Percentiles rank a stretch among this genome's conserved stretches.
Conservation (phyloP, 768 basidiomycete species). For the Candolleomyces efflorescens region DNA sequence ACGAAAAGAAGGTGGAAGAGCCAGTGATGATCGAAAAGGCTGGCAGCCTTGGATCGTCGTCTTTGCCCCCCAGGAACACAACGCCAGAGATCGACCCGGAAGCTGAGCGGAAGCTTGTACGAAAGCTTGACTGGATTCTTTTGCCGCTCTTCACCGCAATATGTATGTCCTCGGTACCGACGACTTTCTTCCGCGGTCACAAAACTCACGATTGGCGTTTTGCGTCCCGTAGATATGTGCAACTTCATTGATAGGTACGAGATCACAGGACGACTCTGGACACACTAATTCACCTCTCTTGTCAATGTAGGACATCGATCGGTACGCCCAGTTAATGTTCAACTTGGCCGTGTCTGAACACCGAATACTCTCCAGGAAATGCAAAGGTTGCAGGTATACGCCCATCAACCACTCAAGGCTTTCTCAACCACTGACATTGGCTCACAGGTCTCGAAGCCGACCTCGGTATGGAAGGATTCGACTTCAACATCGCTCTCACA, state of each 20-base stretch:
- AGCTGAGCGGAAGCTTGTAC: constrained; percentile 28
- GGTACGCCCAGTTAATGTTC: constrained; percentile 4
- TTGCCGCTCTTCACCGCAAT: constrained; percentile 36
- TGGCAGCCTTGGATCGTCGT: not conserved
- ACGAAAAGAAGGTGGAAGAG: too few relatives aligned
- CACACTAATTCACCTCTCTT: not conserved
- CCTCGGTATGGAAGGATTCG: constrained; percentile 35
- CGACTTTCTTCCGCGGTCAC: not conserved
- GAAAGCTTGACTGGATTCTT: constrained; percentile 31
- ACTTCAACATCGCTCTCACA: constrained; percentile 38
- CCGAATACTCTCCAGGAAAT: constrained; percentile 10
- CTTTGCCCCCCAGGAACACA: not conserved
- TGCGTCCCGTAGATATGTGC: constrained; percentile 22
- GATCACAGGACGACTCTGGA: not conserved
- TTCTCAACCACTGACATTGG: not conserved
- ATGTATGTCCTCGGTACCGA: constrained; percentile 18
- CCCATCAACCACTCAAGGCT: not conserved
- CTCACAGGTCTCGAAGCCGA: constrained; percentile 32
- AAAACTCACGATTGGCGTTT: not conserved
- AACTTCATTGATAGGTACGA: constrained; percentile 33
- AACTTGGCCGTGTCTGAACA: not conserved
- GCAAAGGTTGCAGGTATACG: constrained; percentile 22
- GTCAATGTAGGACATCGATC: constrained; percentile 10
- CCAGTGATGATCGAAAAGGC: too few relatives aligned
- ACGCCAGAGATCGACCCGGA: constrained; percentile 23